Base-by-base conservation (phyloP, 2,329 filamentous ascomycete genomes). In the Xylariomycetidae sp. region DNA sequence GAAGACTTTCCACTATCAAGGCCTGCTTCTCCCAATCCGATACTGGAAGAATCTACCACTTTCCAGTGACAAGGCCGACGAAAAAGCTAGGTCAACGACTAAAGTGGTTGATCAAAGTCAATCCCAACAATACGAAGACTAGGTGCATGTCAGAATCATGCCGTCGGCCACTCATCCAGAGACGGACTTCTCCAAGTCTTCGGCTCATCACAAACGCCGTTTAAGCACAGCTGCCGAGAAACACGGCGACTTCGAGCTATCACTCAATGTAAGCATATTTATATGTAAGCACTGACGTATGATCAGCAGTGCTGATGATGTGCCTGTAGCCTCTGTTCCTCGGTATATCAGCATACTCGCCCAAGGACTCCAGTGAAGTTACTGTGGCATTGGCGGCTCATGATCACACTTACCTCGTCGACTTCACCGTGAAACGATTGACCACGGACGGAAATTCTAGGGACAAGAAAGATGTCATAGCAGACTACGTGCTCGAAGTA, bases 321-420 rank as follows among this genome's bases (percentile, higher is more conserved):
- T n/a, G 12, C 12, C n/a, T 25, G 16, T 25, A 78, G 74, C 70
- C 70, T 5, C 66, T 83, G 30, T 85, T 73, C 45, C 57, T 78
- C 26, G 81, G 81, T 34, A 72, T 84, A 20, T 77, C 80, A 4
- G 73, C 74, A 25, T 62, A 71, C 30, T 62, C 70, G 30, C 57
- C 64, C 2, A 63, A 73, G 19, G 64, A 73, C 37, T 63, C 66
- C 32, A 69, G 69, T 2, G 66, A n/a, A n/a, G n/a, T 77, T 9
- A 70, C 74, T 5, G 67, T 86, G 16, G 79, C 81, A 11, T 64
- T 88, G 30, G 82, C 82, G 4, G 72, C 84, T 41, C 83, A 87
- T 42, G 84, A 89, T 52, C 77, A 77, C 5, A 80, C 81, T 4
- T 89, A 89, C 53, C 75, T 84, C 15, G 67, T 86, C 27, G 84